These are phyloP conservation scores for Saccharomyces cerevisiae DNA, from an alignment of 805 yeast genomes.

Conservation along the genomic window DNA sequence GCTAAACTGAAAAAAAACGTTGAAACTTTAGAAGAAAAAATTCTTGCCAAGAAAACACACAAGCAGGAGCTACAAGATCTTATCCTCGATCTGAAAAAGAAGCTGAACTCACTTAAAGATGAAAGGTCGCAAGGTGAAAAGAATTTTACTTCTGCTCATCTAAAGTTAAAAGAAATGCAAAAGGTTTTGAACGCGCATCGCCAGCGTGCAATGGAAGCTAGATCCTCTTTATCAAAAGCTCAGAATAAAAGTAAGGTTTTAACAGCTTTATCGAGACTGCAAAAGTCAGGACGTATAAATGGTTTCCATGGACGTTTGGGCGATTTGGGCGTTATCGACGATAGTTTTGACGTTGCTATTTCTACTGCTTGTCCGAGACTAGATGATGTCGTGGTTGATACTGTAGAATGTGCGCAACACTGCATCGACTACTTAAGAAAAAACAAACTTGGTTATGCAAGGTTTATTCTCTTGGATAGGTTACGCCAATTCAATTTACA, in stretches of 20 bases:
- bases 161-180: conserved; percentile 46
- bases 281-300: conserved; percentile 68
- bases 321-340: conserved; percentile 84
- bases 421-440: conserved; percentile 78
- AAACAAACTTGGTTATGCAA: conserved; percentile 80
- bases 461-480: conserved; percentile 73
- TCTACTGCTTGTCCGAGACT: conserved; percentile 90
- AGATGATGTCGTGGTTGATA: conserved; percentile 89
- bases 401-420: conserved; percentile 58
- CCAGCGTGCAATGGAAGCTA: conserved; percentile 60
- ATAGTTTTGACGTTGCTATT: conserved; percentile 81
- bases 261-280: conserved; percentile 56
- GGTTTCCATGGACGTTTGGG: conserved; percentile 92
- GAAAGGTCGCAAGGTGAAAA: conserved; percentile 53
- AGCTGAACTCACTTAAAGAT: conserved; percentile 39
- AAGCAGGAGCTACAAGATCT: conserved; percentile 45
- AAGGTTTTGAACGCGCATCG: conserved; percentile 44
- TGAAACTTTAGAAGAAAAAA: conserved; percentile 35
- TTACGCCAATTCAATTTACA: conserved; percentile 53
- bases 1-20: conserved; percentile 38
- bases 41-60: conserved; percentile 39
- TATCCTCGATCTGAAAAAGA: conserved; percentile 38
- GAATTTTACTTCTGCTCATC: conserved; percentile 44
- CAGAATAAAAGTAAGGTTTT: conserved; percentile 71
- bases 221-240: conserved; percentile 43